These are phyloP conservation scores for Naganishia albida DNA, from an alignment of 1,284 basidiomycete genomes.

Conservation along the genomic window DNA sequence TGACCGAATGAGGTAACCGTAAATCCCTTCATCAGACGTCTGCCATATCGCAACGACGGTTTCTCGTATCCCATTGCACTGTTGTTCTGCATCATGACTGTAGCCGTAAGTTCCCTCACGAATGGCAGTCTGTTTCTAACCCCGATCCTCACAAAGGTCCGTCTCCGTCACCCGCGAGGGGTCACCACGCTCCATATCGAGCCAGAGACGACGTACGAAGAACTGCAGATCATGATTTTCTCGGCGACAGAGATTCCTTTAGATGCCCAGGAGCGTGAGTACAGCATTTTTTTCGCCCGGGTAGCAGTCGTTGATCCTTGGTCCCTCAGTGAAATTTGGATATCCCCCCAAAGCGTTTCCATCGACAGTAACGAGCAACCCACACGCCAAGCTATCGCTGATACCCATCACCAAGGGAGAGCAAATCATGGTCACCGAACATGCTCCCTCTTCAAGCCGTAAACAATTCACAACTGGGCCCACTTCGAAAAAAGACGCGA, in stretches of 20 bases:
- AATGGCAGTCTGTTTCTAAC: too few species aligned
- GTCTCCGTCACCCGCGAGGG: constrained; percentile 77
- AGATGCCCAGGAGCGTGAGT: constrained; percentile 72
- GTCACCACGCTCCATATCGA: constrained; percentile 71
- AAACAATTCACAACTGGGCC: constrained; percentile 69
- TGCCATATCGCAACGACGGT: too few species aligned
- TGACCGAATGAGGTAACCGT: not conserved
- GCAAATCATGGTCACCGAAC: constrained; percentile 71
- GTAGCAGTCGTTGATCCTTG: not conserved
- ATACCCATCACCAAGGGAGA: constrained; percentile 75
- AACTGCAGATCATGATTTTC: constrained; percentile 71
- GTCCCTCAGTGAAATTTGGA: constrained; percentile 70
- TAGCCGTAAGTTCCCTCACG: too few species aligned
- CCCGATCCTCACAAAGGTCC: constrained; percentile 49
- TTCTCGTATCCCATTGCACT: not conserved
- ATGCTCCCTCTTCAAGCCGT: constrained; percentile 58
- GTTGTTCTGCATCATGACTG: not conserved
- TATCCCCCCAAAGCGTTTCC: constrained; percentile 76
- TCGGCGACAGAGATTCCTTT: constrained; percentile 69
- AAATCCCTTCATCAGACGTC: not conserved
- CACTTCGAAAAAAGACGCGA: constrained; percentile 35
- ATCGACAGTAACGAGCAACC: constrained; percentile 57
- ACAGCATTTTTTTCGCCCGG: constrained; percentile 6
- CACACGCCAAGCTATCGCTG: constrained; percentile 67
- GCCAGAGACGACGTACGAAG: constrained; percentile 61